Evolutionary conservation across 208 protist species (phyloP).

Genomic region (Crithidia expoeki): DNA sequence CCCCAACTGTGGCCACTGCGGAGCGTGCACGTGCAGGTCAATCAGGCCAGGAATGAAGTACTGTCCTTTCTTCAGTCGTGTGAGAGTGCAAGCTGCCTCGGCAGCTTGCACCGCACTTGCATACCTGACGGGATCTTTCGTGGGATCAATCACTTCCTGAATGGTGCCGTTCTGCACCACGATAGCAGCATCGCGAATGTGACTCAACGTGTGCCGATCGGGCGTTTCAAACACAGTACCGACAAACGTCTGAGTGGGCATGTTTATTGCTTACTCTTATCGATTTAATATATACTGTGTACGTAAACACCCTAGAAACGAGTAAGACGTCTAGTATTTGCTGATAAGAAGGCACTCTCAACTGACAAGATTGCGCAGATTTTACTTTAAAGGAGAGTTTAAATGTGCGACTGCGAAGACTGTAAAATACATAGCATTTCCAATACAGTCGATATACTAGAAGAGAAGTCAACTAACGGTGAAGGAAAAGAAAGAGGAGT

Average conservation of each 20-base stretch:
- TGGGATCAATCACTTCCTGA: constrained; percentile 48
- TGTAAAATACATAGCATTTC: neutral
- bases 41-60: constrained; percentile 92
- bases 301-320: constrained; percentile 17
- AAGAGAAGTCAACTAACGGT: too few relatives aligned
- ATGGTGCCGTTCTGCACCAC: constrained; percentile 55
- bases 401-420: neutral
- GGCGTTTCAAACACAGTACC: constrained; percentile 69
- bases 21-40: constrained; percentile 94
- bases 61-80: constrained; percentile 43
- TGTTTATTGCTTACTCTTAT: constrained; percentile 2
- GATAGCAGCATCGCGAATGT: constrained; percentile 54
- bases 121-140: constrained; percentile 26
- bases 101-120: constrained; percentile 30
- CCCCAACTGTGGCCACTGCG: constrained; percentile 91
- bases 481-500: too few relatives aligned
- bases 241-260: constrained; percentile 22
- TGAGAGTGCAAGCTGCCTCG: constrained; percentile 33
- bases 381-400: constrained; percentile 9
- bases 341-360: too few relatives aligned
- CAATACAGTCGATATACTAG: neutral
- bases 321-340: too few relatives aligned
- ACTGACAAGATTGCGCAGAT: too few relatives aligned
- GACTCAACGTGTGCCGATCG: constrained; percentile 38
- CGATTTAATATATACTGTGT: neutral